Percentiles rank a stretch among this genome's conserved stretches.
These are phyloP conservation scores for Pichia scutulata DNA, from an alignment of 805 yeast genomes.

Conservation along the genomic window DNA sequence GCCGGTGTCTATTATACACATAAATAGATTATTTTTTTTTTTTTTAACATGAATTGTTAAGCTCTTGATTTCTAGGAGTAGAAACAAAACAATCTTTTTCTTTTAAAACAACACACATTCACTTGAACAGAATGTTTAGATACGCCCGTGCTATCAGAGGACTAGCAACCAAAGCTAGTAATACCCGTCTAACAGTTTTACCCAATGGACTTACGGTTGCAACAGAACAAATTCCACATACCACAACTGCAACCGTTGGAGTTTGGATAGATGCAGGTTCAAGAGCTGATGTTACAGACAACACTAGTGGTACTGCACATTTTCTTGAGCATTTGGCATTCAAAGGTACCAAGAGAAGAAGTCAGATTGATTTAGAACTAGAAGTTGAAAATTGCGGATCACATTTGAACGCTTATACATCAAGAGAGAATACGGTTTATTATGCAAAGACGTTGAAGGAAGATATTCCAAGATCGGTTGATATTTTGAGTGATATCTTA, in stretches of 20 bases:
- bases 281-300: constrained; percentile 78
- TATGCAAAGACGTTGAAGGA: constrained; percentile 79
- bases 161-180: constrained; percentile 26
- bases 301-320: constrained; percentile 92
- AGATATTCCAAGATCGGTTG: constrained; percentile 81
- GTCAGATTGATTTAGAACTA: constrained; percentile 76
- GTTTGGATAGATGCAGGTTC: constrained; percentile 99
- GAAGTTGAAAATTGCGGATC: constrained; percentile 96
- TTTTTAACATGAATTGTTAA: neutral
- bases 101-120: neutral
- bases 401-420: constrained; percentile 96
- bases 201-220: constrained; percentile 95
- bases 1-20: neutral
- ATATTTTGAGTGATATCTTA: constrained; percentile 81
- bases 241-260: constrained; percentile 94
- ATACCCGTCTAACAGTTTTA: constrained; percentile 61
- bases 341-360: constrained; percentile 80
- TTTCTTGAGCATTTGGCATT: constrained; percentile 94
- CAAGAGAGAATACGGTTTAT: constrained; percentile 95
- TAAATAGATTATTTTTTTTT: no score
- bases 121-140: neutral
- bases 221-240: constrained; percentile 76
- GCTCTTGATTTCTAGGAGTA: no score
- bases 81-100: no score
- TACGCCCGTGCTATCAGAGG: neutral